Evolutionary conservation across 106 monocot genomes (phyloP), one percentile per base, ranked within the genome.

Genomic region (Acorus gramineus): DNA sequence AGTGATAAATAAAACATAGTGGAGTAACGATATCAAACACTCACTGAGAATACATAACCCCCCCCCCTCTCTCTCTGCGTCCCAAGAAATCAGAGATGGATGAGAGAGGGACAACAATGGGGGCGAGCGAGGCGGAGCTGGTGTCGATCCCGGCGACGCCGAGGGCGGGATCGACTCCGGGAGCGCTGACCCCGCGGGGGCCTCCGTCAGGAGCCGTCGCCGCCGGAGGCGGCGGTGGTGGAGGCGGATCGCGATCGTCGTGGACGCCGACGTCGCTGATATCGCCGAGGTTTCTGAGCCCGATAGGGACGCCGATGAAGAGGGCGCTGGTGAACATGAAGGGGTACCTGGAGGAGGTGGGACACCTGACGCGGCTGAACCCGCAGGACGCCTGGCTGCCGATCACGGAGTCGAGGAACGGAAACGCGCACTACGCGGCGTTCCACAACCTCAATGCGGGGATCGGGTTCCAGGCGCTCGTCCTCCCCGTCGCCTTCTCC

Each of bases 301-400:
- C 84, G 6, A 53, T 69, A 64, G 84, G 81, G 44, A 92, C 87
- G 52, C 87, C 92, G 55, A 73, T 86, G 80, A 86, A 82, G 76
- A 14, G 79, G 48, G 82, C 84, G 61, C 66, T 90, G 62, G 72
- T 84, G 56, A 90, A 83, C 75, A 84, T 95, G 68, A 54, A 76
- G 50, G 94, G 84, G 1, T 95, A 95, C 69, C 74, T 95, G 70
- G 94, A 95, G 73, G 94, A 95, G 60, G 80, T 95, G 11, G 94
- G 94, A 4, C 94, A 95, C 67, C 90, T 95, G 14, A 95, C 94
- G 11, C 76, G 77, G 82, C 87, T 90, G 50, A 90, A 95, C 73
- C 95, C 95, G 13, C 95, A 87, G 80, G 95, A 95, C 60, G 86
- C 90, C 0, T 95, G 95, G 95, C 84, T 95, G 12, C 95, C 95